Evolutionary conservation across 768 basidiomycete species (phyloP).

Genomic region (Tricholoma saponaceum): DNA sequence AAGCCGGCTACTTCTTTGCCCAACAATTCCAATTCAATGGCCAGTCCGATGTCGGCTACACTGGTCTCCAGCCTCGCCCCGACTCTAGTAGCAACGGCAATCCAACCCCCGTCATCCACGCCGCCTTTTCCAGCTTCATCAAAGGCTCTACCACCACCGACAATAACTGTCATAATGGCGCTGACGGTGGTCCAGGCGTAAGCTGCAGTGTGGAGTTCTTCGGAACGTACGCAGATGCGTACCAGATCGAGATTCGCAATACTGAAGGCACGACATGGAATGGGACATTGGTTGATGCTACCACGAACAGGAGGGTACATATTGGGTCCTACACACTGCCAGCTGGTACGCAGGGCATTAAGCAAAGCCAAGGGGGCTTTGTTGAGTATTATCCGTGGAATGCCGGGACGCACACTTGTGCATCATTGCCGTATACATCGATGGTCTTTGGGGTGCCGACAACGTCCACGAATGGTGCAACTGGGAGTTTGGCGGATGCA

Average conservation of each 20-base stretch:
- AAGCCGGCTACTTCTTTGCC: background rate
- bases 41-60: background rate
- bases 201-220: background rate
- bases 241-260: background rate
- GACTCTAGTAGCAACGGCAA: background rate
- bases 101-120: background rate
- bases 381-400: constrained; percentile 4
- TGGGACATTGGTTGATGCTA: background rate
- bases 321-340: background rate
- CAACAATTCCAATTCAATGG: constrained; percentile 3
- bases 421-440: background rate
- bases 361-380: background rate
- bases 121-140: constrained; percentile 1
- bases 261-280: background rate
- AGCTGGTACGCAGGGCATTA: background rate
- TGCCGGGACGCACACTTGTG: background rate
- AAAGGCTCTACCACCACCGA: background rate
- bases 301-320: background rate
- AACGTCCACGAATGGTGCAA: background rate
- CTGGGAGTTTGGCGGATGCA: background rate
- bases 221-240: background rate
- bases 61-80: constrained; percentile 1
- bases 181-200: background rate
- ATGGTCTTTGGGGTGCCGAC: background rate
- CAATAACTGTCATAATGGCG: background rate